A percentile compares a stretch with the other conserved stretches of the same genome.
Conservation (phyloP, 805 yeast species). For the Lipomyces mesembrius region DNA sequence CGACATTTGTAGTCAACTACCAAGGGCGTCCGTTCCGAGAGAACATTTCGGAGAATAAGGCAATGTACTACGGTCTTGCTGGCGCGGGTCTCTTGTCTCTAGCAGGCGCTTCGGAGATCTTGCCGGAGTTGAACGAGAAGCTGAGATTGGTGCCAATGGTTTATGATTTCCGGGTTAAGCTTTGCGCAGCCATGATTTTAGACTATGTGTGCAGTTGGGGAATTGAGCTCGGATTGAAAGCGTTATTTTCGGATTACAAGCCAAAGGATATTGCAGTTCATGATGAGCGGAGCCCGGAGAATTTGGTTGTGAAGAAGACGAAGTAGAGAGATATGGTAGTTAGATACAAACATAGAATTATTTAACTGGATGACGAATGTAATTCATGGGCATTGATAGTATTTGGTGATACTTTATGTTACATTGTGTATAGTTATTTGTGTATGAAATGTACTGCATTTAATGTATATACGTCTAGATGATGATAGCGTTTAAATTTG, state of each 20-base stretch:
- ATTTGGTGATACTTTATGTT: neutral
- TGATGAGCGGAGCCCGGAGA: slow-evolving; percentile 27
- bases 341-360: neutral
- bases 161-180: slow-evolving; percentile 69
- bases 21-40: slow-evolving; percentile 97
- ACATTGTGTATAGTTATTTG: slow-evolving; percentile 2
- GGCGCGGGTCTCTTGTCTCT: slow-evolving; percentile 90
- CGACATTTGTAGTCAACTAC: slow-evolving; percentile 96
- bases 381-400: neutral
- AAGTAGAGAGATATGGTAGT: neutral
- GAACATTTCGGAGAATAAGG: slow-evolving; percentile 84
- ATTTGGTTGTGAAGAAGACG: slow-evolving; percentile 26
- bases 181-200: slow-evolving; percentile 70
- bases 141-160: slow-evolving; percentile 91
- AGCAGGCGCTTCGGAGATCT: slow-evolving; percentile 89
- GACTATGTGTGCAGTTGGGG: slow-evolving; percentile 80
- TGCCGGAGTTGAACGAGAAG: slow-evolving; percentile 92
- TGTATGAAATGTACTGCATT: slow-evolving; percentile 1
- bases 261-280: slow-evolving; percentile 83
- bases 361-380: neutral
- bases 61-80: slow-evolving; percentile 93
- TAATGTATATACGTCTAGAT: neutral
- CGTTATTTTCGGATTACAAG: slow-evolving; percentile 84
- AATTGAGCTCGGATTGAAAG: slow-evolving; percentile 80
- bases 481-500: neutral